Evolutionary conservation across 78 protist genomes (phyloP).

Genomic region (Dictyostelium discoideum): dicty_2.7 NC_007091.3:3898501-3899000

Average conservation of each 20-base stretch:
- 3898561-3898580: too few relatives aligned
- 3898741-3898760: background rate
- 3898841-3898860: background rate
- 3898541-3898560: too few relatives aligned
- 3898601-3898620: too few relatives aligned
- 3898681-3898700: background rate
- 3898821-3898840: background rate
- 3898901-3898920: background rate
- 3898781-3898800: background rate
- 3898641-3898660: background rate
- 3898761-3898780: background rate
- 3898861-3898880: background rate
- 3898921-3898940: background rate
- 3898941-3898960: background rate
- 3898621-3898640: background rate
- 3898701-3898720: background rate
- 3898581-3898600: too few relatives aligned
- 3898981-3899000: background rate
- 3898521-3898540: too few relatives aligned
- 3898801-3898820: background rate
- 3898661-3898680: too few relatives aligned
- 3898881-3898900: background rate
- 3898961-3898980: background rate
- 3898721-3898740: background rate
- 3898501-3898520: too few relatives aligned